Percentiles rank a stretch among this genome's conserved stretches.
phyloP scores from a whole-genome alignment of 805 yeast species.

The Aciculoconidium aculeatum region DNA sequence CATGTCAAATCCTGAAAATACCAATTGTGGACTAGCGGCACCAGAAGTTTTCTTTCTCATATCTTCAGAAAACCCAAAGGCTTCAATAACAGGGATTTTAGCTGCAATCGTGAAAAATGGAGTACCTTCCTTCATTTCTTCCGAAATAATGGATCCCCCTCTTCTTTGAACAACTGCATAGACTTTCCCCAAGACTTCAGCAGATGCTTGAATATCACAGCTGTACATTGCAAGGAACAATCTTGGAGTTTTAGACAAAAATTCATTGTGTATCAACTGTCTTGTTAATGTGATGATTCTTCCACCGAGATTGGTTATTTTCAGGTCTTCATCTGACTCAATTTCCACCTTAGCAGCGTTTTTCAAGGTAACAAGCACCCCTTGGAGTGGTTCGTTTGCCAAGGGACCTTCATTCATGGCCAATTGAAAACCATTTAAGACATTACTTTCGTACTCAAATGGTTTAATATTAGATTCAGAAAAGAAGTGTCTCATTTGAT shows the following conservation, averaged over 20 bases:
- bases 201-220: conserved; percentile 91
- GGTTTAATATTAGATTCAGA: conserved; percentile 12
- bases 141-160: conserved; percentile 78
- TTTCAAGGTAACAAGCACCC: conserved; percentile 51
- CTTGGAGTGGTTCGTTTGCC: conserved; percentile 82
- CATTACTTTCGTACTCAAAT: conserved; percentile 49
- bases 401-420: conserved; percentile 84
- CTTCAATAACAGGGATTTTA: conserved; percentile 85
- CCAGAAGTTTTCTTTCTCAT: conserved; percentile 91
- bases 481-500: conserved; percentile 24
- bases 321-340: conserved; percentile 20
- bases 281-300: conserved; percentile 68
- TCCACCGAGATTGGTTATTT: conserved; percentile 53
- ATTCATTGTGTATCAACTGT: conserved; percentile 63
- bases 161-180: conserved; percentile 89
- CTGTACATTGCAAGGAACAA: conserved; percentile 87
- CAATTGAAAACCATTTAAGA: conserved; percentile 79
- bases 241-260: conserved; percentile 83
- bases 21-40: conserved; percentile 93
- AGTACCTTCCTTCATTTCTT: conserved; percentile 97
- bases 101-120: conserved; percentile 90
- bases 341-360: conserved; percentile 28
- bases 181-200: conserved; percentile 92
- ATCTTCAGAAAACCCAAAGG: conserved; percentile 95
- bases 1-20: conserved; percentile 81